Conservation (phyloP, 371 early-diverging fungal species). For the Mortierella sp. region DNA sequence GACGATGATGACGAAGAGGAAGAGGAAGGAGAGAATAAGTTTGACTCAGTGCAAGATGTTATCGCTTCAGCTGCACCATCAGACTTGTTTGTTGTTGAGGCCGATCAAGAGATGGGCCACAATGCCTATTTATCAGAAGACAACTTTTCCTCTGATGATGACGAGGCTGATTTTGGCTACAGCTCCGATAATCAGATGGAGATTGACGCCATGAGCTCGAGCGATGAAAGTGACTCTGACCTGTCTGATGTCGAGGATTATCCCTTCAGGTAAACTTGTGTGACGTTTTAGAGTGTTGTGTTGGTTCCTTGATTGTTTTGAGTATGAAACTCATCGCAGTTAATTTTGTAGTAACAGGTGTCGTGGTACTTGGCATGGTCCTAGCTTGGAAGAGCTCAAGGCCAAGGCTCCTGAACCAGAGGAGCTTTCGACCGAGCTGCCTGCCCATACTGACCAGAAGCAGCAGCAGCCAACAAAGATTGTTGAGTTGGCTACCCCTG, state of each 20-base stretch:
- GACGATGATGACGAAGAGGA: conserved; percentile 55
- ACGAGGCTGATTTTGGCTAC: conserved; percentile 46
- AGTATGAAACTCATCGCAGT: background rate
- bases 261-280: conserved; percentile 35
- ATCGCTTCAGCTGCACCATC: conserved; percentile 20
- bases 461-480: conserved; percentile 3
- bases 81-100: conserved; percentile 42
- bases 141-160: conserved; percentile 52
- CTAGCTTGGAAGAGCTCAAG: conserved; percentile 45
- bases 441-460: conserved; percentile 5
- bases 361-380: conserved; percentile 57
- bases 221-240: conserved; percentile 57
- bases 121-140: conserved; percentile 40
- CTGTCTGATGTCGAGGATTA: conserved; percentile 51
- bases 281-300: conserved; percentile 6
- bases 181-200: conserved; percentile 47
- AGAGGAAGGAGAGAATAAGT: conserved; percentile 22
- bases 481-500: background rate
- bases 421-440: background rate
- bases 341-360: conserved; percentile 20
- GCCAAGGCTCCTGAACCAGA: background rate
- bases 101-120: conserved; percentile 31
- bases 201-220: conserved; percentile 55
- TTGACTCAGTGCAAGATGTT: conserved; percentile 2
- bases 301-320: conserved; percentile 4